Evolutionary conservation across 148 eudicot species (phyloP), one percentile per base, ranked within the genome.

Genomic region (Drosera capensis): DNA sequence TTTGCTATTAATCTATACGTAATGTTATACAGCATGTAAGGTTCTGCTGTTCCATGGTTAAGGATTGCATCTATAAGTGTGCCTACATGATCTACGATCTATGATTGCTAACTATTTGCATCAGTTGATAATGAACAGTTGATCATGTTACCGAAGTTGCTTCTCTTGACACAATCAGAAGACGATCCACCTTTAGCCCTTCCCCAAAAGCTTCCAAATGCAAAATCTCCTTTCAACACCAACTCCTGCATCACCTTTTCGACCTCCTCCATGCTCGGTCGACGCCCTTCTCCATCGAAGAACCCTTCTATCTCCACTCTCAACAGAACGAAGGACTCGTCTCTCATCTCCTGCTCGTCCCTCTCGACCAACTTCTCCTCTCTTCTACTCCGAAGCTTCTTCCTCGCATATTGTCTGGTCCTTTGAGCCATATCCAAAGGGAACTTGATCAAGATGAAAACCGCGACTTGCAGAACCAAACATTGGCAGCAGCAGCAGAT

Each of bases 191-290:
- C 34, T 14, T 49, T 24, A 23, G 66, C 70, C 48, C 60, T 68
- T 12, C 79, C 75, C 92, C 95, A 84, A 66, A 90, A 90, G 52
- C 95, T 90, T 20, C 97, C 97, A 61, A 90, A 90, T 60, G 68
- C 81, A 71, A 78, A 84, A 58, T 73, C 85, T 17, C 95, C 92
- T 40, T 58, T 68, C 16, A 29, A 40, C 40, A 72, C 64, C 45
- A 88, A 64, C 35, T 67, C 92, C 42, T 62, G 83, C 43, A 88
- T 60, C 7, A 67, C 94, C 49, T 68, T 67, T 44, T 84, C 95
- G 47, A 75, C 75, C 62, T 84, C 95, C n/a, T 63, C 72, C 68
- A 68, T 68, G 15, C 86, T 68, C n/a, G n/a, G n/a, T n/a, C n/a
- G n/a, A 56, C 28, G 20, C 29, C 36, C 55, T n/a, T 37, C 38